Evolutionary conservation across 495 filamentous ascomycete genomes (phyloP), one percentile per base, ranked within the genome.

Genomic region (Aspergillus taichungensis): DNA sequence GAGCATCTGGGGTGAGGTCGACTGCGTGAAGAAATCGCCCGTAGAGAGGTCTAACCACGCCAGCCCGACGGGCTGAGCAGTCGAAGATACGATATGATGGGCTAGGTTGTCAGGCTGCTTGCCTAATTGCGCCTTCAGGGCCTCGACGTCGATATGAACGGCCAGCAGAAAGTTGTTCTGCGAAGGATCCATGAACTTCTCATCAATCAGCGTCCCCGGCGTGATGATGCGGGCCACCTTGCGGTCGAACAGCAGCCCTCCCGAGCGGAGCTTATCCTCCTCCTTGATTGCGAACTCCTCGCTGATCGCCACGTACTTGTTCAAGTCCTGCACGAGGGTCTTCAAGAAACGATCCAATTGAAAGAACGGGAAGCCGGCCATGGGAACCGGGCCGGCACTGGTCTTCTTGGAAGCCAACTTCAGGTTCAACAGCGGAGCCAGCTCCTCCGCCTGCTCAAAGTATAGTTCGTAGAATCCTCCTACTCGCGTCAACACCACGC

Each of bases 401-500:
- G 83, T 89, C 68, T 76, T 84, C 66, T 84, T 91, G 39, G 77
- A 69, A n/a, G 80, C 83, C 47, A 92, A 79, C 62, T 98, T 98
- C 50, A 98, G 63, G 52, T 88, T 91, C 48, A 98, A 73, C 24
- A 91, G 69, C 13, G 89, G 86, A 4, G 83, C 92, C 51, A 86
- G 79, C 52, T 94, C 83, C 40, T 91, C 85, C 6, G 92, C 92
- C 58, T 97, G 87, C 46, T 90, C 82, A 57, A 97, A 91, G 64
- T 96, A 98, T 41, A 98, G 68, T 67, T 97, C 92, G 67, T 97
- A 98, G 64, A 98, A 98, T 42, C 86, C 79, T 39, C 92, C 92
- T 10, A 98, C 87, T 31, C 90, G 75, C 4, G 92, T 98, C 43
- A 98, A 66, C 13, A 98, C 59, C 18, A 97, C 84, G 62, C 88